Conservation (phyloP, 345 rosid species). For the Trapa incisa region DNA sequence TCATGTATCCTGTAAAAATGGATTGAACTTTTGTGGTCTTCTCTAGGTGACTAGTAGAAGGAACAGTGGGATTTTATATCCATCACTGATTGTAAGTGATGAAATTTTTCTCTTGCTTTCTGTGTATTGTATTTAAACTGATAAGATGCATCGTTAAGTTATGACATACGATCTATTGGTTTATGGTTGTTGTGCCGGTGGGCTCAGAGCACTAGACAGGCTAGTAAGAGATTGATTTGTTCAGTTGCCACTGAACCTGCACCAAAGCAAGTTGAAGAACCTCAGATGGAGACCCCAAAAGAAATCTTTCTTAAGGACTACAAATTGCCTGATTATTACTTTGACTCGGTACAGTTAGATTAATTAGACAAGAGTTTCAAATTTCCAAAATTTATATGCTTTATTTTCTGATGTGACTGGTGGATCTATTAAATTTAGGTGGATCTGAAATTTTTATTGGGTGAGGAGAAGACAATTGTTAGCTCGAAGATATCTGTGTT, state of each 20-base stretch:
- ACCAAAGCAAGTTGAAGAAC: slow-evolving; percentile 49
- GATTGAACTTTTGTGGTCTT: slow-evolving; percentile 1
- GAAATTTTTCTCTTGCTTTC: background rate
- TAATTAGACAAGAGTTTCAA: background rate
- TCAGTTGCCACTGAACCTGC: slow-evolving; percentile 57
- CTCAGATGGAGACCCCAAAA: slow-evolving; percentile 72
- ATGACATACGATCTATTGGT: slow-evolving; percentile 1
- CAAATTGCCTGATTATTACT: slow-evolving; percentile 81
- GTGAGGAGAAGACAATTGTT: slow-evolving; percentile 91
- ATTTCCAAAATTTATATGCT: background rate
- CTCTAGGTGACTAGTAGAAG: slow-evolving; percentile 35
- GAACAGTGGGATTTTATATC: slow-evolving; percentile 22
- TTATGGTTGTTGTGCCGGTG: slow-evolving; percentile 11
- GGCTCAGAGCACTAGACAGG: slow-evolving; percentile 43
- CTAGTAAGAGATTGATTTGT: slow-evolving; percentile 47
- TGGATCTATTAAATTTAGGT: slow-evolving; percentile 34
- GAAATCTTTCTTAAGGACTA: slow-evolving; percentile 93
- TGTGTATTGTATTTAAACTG: background rate
- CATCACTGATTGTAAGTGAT: slow-evolving; percentile 34
- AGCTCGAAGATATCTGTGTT: slow-evolving; percentile 59
- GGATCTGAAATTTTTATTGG: slow-evolving; percentile 68
- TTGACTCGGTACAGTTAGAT: slow-evolving; percentile 49
- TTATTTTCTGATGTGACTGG: background rate
- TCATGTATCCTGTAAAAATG: background rate
- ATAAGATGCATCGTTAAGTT: background rate